Percentiles rank a stretch among this genome's conserved stretches.
phyloP scores from a whole-genome alignment of 116 monocot genomes.

The Trichopus zeylanicus region DNA sequence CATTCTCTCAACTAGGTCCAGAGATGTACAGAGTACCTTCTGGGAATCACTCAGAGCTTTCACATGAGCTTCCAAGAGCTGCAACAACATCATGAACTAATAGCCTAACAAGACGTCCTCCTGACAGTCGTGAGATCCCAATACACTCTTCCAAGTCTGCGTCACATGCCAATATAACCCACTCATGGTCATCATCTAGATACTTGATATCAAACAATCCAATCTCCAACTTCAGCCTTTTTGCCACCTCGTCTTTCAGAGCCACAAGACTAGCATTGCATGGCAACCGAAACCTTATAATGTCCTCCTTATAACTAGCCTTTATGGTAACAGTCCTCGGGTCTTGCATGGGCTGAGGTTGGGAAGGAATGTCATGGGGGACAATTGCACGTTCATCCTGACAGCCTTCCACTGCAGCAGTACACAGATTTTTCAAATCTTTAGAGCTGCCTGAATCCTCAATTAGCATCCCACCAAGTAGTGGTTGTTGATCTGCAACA shows the following conservation, averaged over 20 bases:
- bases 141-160: slow-evolving; percentile 67
- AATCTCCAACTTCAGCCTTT: slow-evolving; percentile 47
- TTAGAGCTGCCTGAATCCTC: slow-evolving; percentile 59
- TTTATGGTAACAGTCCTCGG: slow-evolving; percentile 38
- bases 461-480: slow-evolving; percentile 24
- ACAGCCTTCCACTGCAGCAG: slow-evolving; percentile 1
- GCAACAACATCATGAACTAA: slow-evolving; percentile 26
- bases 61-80: slow-evolving; percentile 40
- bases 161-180: slow-evolving; percentile 56
- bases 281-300: slow-evolving; percentile 54
- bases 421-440: slow-evolving; percentile 39
- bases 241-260: slow-evolving; percentile 39
- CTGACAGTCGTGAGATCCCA: slow-evolving; percentile 20
- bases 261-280: slow-evolving; percentile 14
- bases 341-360: slow-evolving; percentile 5
- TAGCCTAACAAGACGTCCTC: slow-evolving; percentile 34
- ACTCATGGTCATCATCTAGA: slow-evolving; percentile 60
- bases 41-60: slow-evolving; percentile 17
- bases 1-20: background rate
- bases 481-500: slow-evolving; percentile 16
- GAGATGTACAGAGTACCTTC: background rate
- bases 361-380: background rate
- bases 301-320: slow-evolving; percentile 67
- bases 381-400: background rate
- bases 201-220: slow-evolving; percentile 55